A percentile compares a stretch with the other conserved stretches of the same genome.
Conservation (phyloP, 371 early-diverging fungal genomes). For the Circinella minor region DNA sequence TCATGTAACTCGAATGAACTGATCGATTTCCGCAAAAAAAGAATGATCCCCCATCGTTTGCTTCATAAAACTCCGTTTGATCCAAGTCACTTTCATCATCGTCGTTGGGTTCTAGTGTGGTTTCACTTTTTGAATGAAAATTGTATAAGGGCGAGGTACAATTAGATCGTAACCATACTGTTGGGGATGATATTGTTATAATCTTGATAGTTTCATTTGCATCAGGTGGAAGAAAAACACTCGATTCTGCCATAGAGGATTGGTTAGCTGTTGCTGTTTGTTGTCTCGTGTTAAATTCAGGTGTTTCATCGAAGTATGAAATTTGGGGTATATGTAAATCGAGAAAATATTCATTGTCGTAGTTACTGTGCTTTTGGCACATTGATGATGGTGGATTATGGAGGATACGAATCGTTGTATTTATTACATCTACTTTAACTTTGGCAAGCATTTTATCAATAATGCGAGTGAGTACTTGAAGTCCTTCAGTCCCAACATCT, state of each 20-base stretch:
- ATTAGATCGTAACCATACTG: constrained; percentile 38
- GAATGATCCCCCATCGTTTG: constrained; percentile 24
- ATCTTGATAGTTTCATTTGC: constrained; percentile 49
- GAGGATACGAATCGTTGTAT: constrained; percentile 58
- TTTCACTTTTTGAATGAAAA: constrained; percentile 27
- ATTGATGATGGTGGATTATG: constrained; percentile 48
- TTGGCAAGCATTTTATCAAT: constrained; percentile 75
- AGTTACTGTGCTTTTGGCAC: background rate
- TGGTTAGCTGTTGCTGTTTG: background rate
- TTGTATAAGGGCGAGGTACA: constrained; percentile 20
- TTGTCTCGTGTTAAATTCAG: constrained; percentile 39
- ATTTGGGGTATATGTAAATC: constrained; percentile 62
- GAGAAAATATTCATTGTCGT: constrained; percentile 49
- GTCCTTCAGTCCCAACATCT: constrained; percentile 58
- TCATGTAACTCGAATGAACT: constrained; percentile 29
- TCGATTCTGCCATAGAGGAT: constrained; percentile 36
- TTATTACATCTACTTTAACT: constrained; percentile 59
- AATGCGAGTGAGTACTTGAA: constrained; percentile 67
- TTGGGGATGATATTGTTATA: constrained; percentile 12
- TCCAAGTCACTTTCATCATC: constrained; percentile 23
- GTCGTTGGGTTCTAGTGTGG: constrained; percentile 17
- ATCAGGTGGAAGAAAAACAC: constrained; percentile 37
- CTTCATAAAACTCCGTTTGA: constrained; percentile 42
- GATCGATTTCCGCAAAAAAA: constrained; percentile 19
- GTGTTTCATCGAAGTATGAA: constrained; percentile 67